Conservation (phyloP, 176 grass and related monocot species). For the Carex pumila region DNA sequence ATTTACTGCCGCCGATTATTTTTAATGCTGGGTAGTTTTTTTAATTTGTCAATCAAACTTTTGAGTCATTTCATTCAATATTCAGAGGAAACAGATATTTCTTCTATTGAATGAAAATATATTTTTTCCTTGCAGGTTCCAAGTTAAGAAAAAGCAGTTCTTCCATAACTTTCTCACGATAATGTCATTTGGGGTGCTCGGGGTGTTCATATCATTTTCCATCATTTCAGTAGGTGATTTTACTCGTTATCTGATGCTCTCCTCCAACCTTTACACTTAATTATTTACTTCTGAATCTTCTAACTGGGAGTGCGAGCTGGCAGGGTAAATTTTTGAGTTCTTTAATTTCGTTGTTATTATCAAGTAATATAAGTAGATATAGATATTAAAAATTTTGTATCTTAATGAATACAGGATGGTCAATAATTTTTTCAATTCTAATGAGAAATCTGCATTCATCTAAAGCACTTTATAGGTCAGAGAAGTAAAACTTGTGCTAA, state of each 20-base stretch:
- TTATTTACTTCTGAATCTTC: background rate
- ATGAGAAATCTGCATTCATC: background rate
- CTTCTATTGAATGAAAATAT: background rate
- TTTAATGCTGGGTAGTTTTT: slow-evolving; percentile 72
- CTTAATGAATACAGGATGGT: background rate
- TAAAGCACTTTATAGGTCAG: background rate
- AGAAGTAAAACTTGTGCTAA: background rate
- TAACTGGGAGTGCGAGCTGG: background rate
- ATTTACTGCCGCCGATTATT: slow-evolving; percentile 81
- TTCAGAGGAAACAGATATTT: background rate
- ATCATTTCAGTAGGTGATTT: slow-evolving; percentile 68
- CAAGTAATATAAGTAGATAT: background rate
- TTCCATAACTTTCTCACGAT: slow-evolving; percentile 94
- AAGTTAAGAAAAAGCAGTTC: slow-evolving; percentile 98
- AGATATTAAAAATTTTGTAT: background rate
- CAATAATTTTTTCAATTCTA: background rate
- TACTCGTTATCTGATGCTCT: background rate
- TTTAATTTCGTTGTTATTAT: background rate
- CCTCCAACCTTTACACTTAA: background rate
- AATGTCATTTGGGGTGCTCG: slow-evolving; percentile 73
- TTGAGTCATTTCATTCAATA: background rate
- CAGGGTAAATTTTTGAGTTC: background rate
- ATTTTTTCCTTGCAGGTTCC: slow-evolving; percentile 40
- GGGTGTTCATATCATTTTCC: slow-evolving; percentile 70
- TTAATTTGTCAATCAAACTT: background rate